These are phyloP conservation scores for Komagataea norvegica DNA, from an alignment of 1,139 yeast species.

Conservation along the genomic window DNA sequence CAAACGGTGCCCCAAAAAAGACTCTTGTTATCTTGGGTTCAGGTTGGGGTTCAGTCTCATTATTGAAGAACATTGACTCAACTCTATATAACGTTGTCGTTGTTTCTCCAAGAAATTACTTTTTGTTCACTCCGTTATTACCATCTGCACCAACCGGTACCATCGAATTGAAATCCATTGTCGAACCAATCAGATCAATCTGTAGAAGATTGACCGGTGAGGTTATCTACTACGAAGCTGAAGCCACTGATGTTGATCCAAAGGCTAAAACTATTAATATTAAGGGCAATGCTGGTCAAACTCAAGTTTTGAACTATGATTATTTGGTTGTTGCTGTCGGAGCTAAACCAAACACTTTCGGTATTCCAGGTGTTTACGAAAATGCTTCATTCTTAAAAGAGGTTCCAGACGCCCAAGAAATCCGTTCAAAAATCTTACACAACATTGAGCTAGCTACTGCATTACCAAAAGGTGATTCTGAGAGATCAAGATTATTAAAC, in stretches of 20 bases:
- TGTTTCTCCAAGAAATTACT: conserved; percentile 91
- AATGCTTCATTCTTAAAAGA: conserved; percentile 84
- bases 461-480: conserved; percentile 68
- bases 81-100: conserved; percentile 82
- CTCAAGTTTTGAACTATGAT: conserved; percentile 57
- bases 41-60: conserved; percentile 89
- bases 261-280: conserved; percentile 56
- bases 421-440: conserved; percentile 72
- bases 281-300: conserved; percentile 39
- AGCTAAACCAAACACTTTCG: conserved; percentile 87
- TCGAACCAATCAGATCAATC: conserved; percentile 77
- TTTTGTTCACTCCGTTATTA: conserved; percentile 86
- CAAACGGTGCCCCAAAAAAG: conserved; percentile 74
- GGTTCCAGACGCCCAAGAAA: conserved; percentile 73
- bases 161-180: conserved; percentile 82
- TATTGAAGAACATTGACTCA: conserved; percentile 82
- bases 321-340: conserved; percentile 88
- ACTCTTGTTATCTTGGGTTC: conserved; percentile 86
- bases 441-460: conserved; percentile 80
- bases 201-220: conserved; percentile 71
- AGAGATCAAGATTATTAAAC: conserved; percentile 73
- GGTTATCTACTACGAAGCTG: conserved; percentile 86
- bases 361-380: conserved; percentile 90
- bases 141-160: conserved; percentile 96
- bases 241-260: conserved; percentile 79